Evolutionary conservation across 202 grass and related monocot genomes (phyloP).

Genomic region (Sporobolus alterniflorus): DNA sequence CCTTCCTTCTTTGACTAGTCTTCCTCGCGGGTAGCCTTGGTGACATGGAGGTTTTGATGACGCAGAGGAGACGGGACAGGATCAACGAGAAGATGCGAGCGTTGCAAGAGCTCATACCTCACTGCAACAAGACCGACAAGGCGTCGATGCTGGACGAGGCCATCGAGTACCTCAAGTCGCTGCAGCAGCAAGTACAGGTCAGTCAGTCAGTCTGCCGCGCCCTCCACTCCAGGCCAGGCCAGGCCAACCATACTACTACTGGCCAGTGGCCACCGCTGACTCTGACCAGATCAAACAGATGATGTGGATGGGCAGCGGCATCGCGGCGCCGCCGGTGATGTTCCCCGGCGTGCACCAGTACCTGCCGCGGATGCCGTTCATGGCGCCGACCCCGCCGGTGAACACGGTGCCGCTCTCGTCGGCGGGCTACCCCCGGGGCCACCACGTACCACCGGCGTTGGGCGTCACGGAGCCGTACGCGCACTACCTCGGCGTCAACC

Average conservation of each 20-base stretch:
- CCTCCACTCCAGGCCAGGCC: too few relatives aligned
- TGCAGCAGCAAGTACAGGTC: slow-evolving; percentile 95
- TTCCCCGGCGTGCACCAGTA: slow-evolving; percentile 91
- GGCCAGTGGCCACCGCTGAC: too few relatives aligned
- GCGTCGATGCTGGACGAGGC: slow-evolving; percentile 99
- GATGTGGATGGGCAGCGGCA: slow-evolving; percentile 98
- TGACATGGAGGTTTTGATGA: slow-evolving; percentile 14
- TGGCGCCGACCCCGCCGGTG: slow-evolving; percentile 39
- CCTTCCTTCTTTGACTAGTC: background rate
- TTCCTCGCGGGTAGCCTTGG: background rate
- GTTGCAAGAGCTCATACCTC: slow-evolving; percentile 93
- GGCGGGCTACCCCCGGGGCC: too few relatives aligned
- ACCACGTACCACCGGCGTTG: slow-evolving; percentile 43
- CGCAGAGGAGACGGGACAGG: slow-evolving; percentile 96
- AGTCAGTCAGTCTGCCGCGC: slow-evolving; percentile 35
- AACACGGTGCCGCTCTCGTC: slow-evolving; percentile 45
- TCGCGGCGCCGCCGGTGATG: slow-evolving; percentile 71
- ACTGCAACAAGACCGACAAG: slow-evolving; percentile 99
- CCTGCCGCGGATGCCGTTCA: slow-evolving; percentile 75
- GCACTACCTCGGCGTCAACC: slow-evolving; percentile 61
- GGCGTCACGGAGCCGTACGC: slow-evolving; percentile 49
- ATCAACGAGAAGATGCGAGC: slow-evolving; percentile 99
- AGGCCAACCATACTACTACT: background rate
- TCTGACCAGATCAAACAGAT: slow-evolving; percentile 42
- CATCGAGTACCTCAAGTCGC: slow-evolving; percentile 93